Evolutionary conservation across 345 rosid genomes (phyloP), one percentile per base, ranked within the genome.

Genomic region (Euphorbia peplus): DNA sequence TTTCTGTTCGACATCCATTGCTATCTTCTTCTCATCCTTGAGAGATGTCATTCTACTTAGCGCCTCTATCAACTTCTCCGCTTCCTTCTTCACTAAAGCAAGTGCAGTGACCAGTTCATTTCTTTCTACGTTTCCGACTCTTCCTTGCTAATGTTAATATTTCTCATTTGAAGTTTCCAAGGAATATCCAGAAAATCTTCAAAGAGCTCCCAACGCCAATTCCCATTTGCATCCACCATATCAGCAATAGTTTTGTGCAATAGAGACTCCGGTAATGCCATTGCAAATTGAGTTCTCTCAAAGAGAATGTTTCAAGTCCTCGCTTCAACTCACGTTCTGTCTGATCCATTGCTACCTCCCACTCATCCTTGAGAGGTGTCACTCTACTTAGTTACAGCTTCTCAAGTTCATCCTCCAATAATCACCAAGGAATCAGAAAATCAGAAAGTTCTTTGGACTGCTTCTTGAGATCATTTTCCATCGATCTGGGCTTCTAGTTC

Each of bases 321-420:
- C n/a, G n/a, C n/a, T n/a, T n/a, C n/a, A n/a, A n/a, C n/a, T n/a
- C n/a, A n/a, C n/a, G n/a, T n/a, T n/a, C n/a, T n/a, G n/a, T n/a
- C n/a, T n/a, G n/a, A n/a, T n/a, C n/a, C n/a, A n/a, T n/a, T n/a
- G n/a, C n/a, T n/a, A n/a, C n/a, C n/a, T n/a, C n/a, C n/a, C n/a
- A n/a, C n/a, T n/a, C n/a, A n/a, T n/a, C n/a, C n/a, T n/a, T n/a
- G n/a, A n/a, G n/a, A n/a, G n/a, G n/a, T n/a, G n/a, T n/a, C n/a
- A n/a, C n/a, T n/a, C n/a, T n/a, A n/a, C n/a, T 4, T 64, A 0
- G 84, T 91, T 62, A 91, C 69, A 59, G 69, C 74, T 64, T 78
- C 75, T 87, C 93, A 72, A 88, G 6, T 54, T 90, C 96, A 71
- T 84, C 92, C 77, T 90, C 98, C 78, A 95, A 71, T 81, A 44